Conservation (phyloP, 129 eudicot species). For the Centaurea solstitialis region DNA sequence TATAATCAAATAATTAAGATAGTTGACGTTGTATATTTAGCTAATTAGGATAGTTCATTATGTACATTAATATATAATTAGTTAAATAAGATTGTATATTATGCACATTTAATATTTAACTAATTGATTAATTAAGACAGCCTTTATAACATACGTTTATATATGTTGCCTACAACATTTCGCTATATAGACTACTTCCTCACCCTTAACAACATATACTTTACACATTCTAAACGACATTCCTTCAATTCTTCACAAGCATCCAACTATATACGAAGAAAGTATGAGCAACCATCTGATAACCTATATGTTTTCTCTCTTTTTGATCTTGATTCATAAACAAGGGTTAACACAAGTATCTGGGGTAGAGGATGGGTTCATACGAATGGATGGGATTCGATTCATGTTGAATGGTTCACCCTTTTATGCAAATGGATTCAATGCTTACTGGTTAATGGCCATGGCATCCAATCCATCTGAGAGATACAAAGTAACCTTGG, state of each 20-base stretch:
- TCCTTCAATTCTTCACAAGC: not conserved
- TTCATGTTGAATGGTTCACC: conserved; percentile 53
- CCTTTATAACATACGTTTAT: not conserved
- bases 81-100: no score
- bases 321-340: conserved; percentile 17
- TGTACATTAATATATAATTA: not conserved
- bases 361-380: conserved; percentile 36
- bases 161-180: not conserved
- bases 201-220: not conserved
- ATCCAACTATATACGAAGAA: not conserved
- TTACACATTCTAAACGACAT: not conserved
- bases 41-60: not conserved
- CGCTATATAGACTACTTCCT: not conserved
- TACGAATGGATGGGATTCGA: conserved; percentile 34
- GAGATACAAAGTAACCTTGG: conserved; percentile 42
- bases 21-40: not conserved
- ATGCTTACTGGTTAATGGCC: conserved; percentile 76
- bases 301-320: not conserved
- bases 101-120: not conserved
- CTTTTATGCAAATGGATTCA: conserved; percentile 63
- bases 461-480: conserved; percentile 48
- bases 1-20: not conserved
- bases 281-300: not conserved
- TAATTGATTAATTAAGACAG: not conserved
- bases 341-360: conserved; percentile 9